Evolutionary conservation across 1,139 yeast species (phyloP).

Genomic region (Spencermartinsiella ligniputridi): DNA sequence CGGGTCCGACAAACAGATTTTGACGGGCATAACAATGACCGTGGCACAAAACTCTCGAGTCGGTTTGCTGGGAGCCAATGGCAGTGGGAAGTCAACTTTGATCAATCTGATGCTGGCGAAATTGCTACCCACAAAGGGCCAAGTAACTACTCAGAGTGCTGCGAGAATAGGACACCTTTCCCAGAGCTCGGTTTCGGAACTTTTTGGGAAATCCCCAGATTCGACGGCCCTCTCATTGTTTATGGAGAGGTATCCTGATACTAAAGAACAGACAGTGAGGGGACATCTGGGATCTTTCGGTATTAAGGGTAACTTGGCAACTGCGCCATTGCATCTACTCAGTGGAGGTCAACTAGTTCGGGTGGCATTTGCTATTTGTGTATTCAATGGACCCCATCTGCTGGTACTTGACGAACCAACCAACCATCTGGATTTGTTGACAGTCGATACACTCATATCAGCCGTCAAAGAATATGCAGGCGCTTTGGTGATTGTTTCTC

Average conservation of each 20-base stretch:
- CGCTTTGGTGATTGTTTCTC: not conserved
- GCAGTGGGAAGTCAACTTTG: slow-evolving; percentile 2
- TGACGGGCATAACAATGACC: not conserved
- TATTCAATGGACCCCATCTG: slow-evolving; percentile 7
- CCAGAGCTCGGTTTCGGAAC: not conserved
- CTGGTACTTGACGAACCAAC: slow-evolving; percentile 13
- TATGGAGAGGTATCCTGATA: not conserved
- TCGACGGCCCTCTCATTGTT: not conserved
- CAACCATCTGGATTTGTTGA: slow-evolving; percentile 5
- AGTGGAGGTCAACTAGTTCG: slow-evolving; percentile 14
- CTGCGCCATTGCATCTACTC: slow-evolving; percentile 6
- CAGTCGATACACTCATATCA: not conserved
- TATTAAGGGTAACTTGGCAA: not conserved
- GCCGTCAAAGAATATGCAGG: not conserved
- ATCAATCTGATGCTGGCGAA: slow-evolving; percentile 6
- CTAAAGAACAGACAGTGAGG: not conserved
- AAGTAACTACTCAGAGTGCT: not conserved
- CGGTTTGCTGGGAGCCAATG: not conserved
- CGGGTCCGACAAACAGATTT: not conserved
- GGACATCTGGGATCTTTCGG: not conserved
- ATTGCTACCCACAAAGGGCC: slow-evolving; percentile 9
- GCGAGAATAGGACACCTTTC: not conserved
- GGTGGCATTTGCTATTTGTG: slow-evolving; percentile 10
- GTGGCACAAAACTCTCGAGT: not conserved
- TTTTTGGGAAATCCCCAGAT: not conserved